Percentiles rank a stretch among this genome's conserved stretches.
Conservation (phyloP, 1,284 basidiomycete genomes). For the Heimioporus retisporus region DNA sequence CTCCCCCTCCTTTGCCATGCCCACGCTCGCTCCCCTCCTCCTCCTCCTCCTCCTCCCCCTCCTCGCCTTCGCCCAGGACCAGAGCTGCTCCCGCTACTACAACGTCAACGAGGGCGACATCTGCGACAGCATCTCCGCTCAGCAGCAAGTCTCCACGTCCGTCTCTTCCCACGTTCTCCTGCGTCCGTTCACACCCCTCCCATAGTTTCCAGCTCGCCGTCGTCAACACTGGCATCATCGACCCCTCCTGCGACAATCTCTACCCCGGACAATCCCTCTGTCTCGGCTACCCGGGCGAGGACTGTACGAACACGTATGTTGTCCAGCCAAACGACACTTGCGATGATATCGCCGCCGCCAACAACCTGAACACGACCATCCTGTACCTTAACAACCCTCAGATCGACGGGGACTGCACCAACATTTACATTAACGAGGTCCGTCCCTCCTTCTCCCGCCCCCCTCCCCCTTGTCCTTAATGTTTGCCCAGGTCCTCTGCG, state of each 20-base stretch:
- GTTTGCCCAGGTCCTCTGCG: constrained; percentile 62
- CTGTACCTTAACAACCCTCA: constrained; percentile 77
- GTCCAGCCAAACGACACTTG: constrained; percentile 65
- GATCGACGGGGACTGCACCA: constrained; percentile 63
- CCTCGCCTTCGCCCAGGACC: constrained; percentile 54
- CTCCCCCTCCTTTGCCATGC: constrained; percentile 49
- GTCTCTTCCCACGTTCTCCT: constrained; percentile 19
- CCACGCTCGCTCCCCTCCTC: constrained; percentile 51
- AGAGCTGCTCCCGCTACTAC: constrained; percentile 67
- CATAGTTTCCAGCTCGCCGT: constrained; percentile 76
- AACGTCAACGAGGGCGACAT: constrained; percentile 68
- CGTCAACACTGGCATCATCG: constrained; percentile 62
- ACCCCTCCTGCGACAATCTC: constrained; percentile 69
- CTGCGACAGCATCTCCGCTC: constrained; percentile 76
- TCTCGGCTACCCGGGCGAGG: constrained; percentile 57
- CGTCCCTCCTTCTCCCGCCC: background rate
- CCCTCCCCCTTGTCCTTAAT: too few species aligned
- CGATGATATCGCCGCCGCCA: constrained; percentile 49
- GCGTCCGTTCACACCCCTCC: constrained; percentile 9
- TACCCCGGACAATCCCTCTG: constrained; percentile 56
- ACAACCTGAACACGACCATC: constrained; percentile 60
- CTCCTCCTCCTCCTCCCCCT: constrained; percentile 54
- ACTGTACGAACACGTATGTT: constrained; percentile 60
- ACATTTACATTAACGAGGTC: constrained; percentile 78
- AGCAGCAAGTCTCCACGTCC: constrained; percentile 76